phyloP scores from a whole-genome alignment of 768 basidiomycete species.

The Porphyrellus cyaneotinctus region DNA sequence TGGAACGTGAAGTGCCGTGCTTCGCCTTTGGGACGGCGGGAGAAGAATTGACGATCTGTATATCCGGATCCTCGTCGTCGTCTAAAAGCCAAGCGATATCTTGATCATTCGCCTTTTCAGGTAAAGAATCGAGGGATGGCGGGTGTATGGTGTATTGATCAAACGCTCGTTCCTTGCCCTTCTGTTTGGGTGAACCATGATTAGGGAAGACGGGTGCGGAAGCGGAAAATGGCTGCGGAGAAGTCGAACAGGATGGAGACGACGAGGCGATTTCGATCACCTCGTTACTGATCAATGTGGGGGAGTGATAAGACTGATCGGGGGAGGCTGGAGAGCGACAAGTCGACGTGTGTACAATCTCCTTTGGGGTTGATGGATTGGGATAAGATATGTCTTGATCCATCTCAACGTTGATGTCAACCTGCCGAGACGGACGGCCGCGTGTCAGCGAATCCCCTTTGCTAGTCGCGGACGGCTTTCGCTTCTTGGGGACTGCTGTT shows the following conservation, averaged over 20 bases:
- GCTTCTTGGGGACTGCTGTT: constrained; percentile 35
- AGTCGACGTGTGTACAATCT: constrained; percentile 5
- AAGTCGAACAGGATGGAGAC: constrained; percentile 19
- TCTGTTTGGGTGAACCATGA: background rate
- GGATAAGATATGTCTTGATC: constrained; percentile 38
- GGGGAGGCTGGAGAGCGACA: constrained; percentile 14
- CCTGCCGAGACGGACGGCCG: constrained; percentile 44
- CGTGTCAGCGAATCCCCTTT: constrained; percentile 28
- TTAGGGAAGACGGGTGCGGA: background rate
- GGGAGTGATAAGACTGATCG: constrained; percentile 16
- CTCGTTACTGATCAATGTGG: constrained; percentile 20
- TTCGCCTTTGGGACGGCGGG: constrained; percentile 28
- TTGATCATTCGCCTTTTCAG: constrained; percentile 21
- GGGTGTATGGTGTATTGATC: background rate
- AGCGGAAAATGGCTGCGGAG: constrained; percentile 7
- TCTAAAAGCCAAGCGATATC: constrained; percentile 66
- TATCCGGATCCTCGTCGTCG: constrained; percentile 55
- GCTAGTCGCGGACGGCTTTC: constrained; percentile 15
- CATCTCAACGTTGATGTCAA: constrained; percentile 50
- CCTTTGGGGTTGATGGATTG: constrained; percentile 3
- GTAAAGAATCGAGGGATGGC: background rate
- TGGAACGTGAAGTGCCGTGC: background rate
- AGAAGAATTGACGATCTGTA: constrained; percentile 52
- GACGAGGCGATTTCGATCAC: constrained; percentile 34
- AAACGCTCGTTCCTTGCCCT: constrained; percentile 10